Evolutionary conservation across 108 stramenopile genomes (phyloP), one percentile per base, ranked within the genome.

Genomic region (Aurantiochytrium sp.): DNA sequence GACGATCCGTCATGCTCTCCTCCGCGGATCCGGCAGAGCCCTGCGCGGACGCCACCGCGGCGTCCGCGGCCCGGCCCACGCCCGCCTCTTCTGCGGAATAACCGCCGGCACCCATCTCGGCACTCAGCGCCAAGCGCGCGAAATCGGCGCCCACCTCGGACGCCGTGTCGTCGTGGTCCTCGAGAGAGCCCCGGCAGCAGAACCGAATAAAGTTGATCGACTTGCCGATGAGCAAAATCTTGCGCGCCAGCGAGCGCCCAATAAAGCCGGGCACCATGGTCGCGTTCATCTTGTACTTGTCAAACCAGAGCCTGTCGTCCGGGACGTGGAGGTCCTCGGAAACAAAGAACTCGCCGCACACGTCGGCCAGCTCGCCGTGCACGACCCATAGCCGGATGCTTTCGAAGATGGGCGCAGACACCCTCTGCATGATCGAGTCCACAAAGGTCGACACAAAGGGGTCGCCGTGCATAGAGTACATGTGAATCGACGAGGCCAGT

Each of bases 121-220:
- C 42, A 24, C 21, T 19, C 31, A 3, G 42, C 85, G 19, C 55
- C 36, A 81, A 24, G n/a, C 39, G 73, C 3, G 73, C 73, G 24
- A 81, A 81, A 17, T 81, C 73, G 90, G 87, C 89, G 85, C 65
- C 86, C 27, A 89, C 89, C 37, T 88, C 88, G 10, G 65, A 55
- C 8, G 53, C 86, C 32, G 85, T 55, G n/a, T 21, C 52, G 21
- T 68, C 37, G 37, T 87, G 73, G 86, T 54, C 87, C 88, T 85
- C 85, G 89, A 85, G 87, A 21, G 87, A 50, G 73, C 90, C 73
- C 52, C 92, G 69, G 81, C 87, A 92, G 55, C 95, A 96, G 34
- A 87, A 85, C 22, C 97, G 93, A 86, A 99, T 94, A 55, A 98
- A 99, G 89, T 98, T 99, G 85, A 99, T 97, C 27, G 96, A 95